phyloP scores from a whole-genome alignment of 495 filamentous ascomycete species.

The Podospora sp. region DNA sequence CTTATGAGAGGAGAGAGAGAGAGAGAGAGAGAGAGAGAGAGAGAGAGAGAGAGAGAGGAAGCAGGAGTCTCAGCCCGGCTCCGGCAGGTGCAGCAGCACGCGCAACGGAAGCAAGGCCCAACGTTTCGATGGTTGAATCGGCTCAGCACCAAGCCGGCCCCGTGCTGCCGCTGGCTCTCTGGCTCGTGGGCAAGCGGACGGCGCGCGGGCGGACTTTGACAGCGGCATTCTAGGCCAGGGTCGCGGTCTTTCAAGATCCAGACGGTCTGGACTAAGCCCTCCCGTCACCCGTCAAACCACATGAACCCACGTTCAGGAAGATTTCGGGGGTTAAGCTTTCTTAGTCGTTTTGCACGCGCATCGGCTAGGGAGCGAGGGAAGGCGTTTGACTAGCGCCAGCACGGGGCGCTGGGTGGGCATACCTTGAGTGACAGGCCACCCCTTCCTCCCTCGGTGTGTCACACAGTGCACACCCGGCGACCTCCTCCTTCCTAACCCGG shows the following conservation, averaged over 20 bases:
- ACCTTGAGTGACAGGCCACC: background rate
- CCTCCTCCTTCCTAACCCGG: background rate
- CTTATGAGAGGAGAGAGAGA: background rate
- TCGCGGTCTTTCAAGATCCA: background rate
- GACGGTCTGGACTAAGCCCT: background rate
- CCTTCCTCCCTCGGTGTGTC: conserved; percentile 13
- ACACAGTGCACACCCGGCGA: conserved; percentile 7
- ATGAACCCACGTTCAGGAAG: background rate
- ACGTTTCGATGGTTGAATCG: background rate
- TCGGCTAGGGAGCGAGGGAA: background rate
- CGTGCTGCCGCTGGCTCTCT: background rate
- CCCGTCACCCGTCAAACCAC: conserved; percentile 1
- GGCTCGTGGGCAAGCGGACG: background rate
- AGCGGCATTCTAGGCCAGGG: background rate
- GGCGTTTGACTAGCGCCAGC: background rate
- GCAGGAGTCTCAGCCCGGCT: conserved; percentile 18
- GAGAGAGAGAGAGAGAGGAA: no score
- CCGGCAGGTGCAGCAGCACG: conserved; percentile 14
- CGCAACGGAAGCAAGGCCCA: background rate
- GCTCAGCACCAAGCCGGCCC: background rate
- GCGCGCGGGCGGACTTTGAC: background rate
- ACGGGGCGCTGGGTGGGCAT: background rate
- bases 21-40: no score
- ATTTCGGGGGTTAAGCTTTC: background rate
- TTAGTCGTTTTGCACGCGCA: conserved; percentile 8